phyloP scores from a whole-genome alignment of 2,329 filamentous ascomycete genomes.

The Amauroascus niger region DNA sequence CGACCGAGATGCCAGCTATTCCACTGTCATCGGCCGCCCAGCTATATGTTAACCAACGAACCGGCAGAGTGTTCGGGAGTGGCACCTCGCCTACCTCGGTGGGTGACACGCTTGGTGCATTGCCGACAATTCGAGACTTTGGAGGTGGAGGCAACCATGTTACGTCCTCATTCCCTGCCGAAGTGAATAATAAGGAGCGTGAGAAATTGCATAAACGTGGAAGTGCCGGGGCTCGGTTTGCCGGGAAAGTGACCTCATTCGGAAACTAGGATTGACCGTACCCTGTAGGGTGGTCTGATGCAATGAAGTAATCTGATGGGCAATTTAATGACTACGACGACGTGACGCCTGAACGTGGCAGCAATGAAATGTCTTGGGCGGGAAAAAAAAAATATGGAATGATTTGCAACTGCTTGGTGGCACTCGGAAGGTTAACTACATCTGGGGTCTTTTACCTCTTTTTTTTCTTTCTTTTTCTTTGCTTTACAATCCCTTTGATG shows the following conservation, averaged over 20 bases:
- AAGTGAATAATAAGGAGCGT: slow-evolving; percentile 43
- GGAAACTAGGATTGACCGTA: slow-evolving; percentile 16
- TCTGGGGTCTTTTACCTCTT: background rate
- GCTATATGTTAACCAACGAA: slow-evolving; percentile 73
- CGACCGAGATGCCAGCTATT: slow-evolving; percentile 63
- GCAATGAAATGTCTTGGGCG: slow-evolving; percentile 1
- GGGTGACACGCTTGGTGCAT: slow-evolving; percentile 52
- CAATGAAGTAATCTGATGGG: background rate
- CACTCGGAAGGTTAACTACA: background rate
- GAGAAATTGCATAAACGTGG: slow-evolving; percentile 70
- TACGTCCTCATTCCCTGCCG: slow-evolving; percentile 20
- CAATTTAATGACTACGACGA: slow-evolving; percentile 7
- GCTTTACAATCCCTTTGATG: too few species aligned
- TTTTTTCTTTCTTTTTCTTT: background rate
- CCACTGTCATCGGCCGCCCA: slow-evolving; percentile 72
- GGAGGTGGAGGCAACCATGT: slow-evolving; percentile 16
- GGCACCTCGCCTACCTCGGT: slow-evolving; percentile 22
- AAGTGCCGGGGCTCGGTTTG: slow-evolving; percentile 63
- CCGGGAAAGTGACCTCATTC: slow-evolving; percentile 39
- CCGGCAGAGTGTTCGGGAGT: slow-evolving; percentile 34
- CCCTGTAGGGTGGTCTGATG: background rate
- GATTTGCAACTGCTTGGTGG: background rate
- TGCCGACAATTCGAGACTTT: slow-evolving; percentile 45
- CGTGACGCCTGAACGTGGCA: background rate
- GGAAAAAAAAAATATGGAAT: slow-evolving; percentile 1